These are phyloP conservation scores for Pyrenochaeta sp. DNA, from an alignment of 2,329 filamentous ascomycete species.

Conservation along the genomic window DNA sequence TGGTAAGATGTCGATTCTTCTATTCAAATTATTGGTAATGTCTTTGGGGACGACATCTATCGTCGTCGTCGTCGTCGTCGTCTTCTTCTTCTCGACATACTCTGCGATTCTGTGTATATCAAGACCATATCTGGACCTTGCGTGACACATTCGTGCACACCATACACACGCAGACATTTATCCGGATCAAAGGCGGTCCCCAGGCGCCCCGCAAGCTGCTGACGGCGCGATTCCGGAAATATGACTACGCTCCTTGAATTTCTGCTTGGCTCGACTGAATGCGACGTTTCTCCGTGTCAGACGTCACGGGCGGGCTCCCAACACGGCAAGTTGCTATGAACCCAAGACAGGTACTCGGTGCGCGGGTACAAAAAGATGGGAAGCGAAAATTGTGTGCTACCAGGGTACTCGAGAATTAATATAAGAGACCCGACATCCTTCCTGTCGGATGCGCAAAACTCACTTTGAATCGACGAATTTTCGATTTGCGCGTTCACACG, in stretches of 20 bases:
- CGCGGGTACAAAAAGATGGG: background rate
- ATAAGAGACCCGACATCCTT: background rate
- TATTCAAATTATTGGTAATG: too few relatives aligned
- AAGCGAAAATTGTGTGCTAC: background rate
- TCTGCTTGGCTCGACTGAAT: slow-evolving; percentile 1
- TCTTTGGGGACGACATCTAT: too few relatives aligned
- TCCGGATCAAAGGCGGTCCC: background rate
- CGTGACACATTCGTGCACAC: too few relatives aligned
- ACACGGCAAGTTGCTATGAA: background rate
- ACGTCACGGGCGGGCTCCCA: background rate
- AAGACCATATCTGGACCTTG: too few relatives aligned
- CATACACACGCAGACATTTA: background rate
- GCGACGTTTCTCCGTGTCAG: background rate
- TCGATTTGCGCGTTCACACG: background rate
- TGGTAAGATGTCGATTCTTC: too few relatives aligned
- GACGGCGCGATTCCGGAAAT: slow-evolving; percentile 14
- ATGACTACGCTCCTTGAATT: background rate
- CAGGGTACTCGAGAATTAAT: background rate
- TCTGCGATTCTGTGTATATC: too few relatives aligned
- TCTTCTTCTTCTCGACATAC: too few relatives aligned
- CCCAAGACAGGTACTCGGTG: background rate
- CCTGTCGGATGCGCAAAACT: background rate
- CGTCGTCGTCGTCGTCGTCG: too few relatives aligned
- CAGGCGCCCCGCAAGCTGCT: slow-evolving; percentile 12
- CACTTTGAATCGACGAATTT: background rate